Evolutionary conservation across 768 basidiomycete genomes (phyloP).

Genomic region (Gymnopilus junonius): DNA sequence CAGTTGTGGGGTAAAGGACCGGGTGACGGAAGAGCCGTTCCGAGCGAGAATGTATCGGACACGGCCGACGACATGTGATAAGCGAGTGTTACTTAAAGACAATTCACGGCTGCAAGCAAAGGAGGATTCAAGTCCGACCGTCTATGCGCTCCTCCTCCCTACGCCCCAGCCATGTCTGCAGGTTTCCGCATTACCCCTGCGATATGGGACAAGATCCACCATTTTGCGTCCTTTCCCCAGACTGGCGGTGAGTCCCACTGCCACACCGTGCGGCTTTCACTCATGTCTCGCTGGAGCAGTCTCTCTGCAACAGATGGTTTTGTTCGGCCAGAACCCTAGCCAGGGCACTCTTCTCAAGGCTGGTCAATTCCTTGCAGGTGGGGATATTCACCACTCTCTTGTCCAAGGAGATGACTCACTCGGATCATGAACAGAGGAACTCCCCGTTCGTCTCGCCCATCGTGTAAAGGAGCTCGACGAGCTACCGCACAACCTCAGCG

Average conservation of each 20-base stretch:
- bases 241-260: conserved; percentile 70
- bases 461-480: conserved; percentile 95
- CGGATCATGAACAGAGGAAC: conserved; percentile 64
- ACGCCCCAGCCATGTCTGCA: conserved; percentile 44
- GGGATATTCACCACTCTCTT: not conserved
- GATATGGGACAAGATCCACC: conserved; percentile 90
- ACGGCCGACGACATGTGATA: conserved; percentile 15
- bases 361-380: conserved; percentile 85
- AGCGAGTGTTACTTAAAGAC: not conserved
- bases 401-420: not conserved
- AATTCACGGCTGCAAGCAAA: not conserved
- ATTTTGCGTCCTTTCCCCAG: conserved; percentile 91
- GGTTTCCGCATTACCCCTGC: conserved; percentile 76
- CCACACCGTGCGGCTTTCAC: conserved; percentile 48
- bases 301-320: conserved; percentile 96
- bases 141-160: conserved; percentile 1
- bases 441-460: conserved; percentile 94
- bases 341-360: conserved; percentile 95
- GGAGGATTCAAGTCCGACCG: not conserved
- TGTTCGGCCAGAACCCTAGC: conserved; percentile 94
- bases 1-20: not conserved
- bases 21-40: conserved; percentile 1
- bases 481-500: conserved; percentile 87
- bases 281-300: conserved; percentile 48
- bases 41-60: not conserved